phyloP scores from a whole-genome alignment of 257 asterid species.

The Nicotiana noctiflora region DNA sequence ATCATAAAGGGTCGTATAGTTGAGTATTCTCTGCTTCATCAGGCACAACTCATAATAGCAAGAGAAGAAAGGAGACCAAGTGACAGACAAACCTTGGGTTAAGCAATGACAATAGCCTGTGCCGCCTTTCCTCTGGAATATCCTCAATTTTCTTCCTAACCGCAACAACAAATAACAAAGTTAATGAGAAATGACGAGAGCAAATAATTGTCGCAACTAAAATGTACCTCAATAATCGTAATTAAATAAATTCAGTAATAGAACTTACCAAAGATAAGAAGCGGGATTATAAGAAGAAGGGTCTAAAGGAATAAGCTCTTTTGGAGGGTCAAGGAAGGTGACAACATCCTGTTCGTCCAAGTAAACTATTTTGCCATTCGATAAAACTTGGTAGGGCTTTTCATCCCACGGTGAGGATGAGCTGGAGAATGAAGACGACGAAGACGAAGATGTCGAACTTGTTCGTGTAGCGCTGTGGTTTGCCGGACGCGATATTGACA shows the following conservation, averaged over 20 bases:
- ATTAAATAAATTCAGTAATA: background rate
- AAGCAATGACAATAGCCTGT: conserved; percentile 48
- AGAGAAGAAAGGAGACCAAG: background rate
- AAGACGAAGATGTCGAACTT: background rate
- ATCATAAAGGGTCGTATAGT: background rate
- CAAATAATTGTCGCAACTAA: background rate
- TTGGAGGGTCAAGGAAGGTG: conserved; percentile 74
- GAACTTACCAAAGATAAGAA: conserved; percentile 60
- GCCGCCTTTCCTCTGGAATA: conserved; percentile 75
- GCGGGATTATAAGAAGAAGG: conserved; percentile 79
- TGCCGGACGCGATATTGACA: background rate
- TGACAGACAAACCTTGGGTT: conserved; percentile 45
- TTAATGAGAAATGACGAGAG: background rate
- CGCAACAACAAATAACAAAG: conserved; percentile 5
- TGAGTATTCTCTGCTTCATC: background rate
- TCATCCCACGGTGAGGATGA: conserved; percentile 35
- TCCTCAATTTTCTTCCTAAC: conserved; percentile 83
- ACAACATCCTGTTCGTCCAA: conserved; percentile 66
- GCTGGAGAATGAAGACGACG: background rate
- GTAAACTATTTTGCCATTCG: conserved; percentile 27
- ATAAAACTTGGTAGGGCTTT: conserved; percentile 31
- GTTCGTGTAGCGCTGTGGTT: background rate
- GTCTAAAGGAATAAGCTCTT: conserved; percentile 67
- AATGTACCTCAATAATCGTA: background rate
- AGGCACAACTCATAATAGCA: background rate